phyloP scores from a whole-genome alignment of 495 filamentous ascomycete genomes.

The Penicillium crystallinum region DNA sequence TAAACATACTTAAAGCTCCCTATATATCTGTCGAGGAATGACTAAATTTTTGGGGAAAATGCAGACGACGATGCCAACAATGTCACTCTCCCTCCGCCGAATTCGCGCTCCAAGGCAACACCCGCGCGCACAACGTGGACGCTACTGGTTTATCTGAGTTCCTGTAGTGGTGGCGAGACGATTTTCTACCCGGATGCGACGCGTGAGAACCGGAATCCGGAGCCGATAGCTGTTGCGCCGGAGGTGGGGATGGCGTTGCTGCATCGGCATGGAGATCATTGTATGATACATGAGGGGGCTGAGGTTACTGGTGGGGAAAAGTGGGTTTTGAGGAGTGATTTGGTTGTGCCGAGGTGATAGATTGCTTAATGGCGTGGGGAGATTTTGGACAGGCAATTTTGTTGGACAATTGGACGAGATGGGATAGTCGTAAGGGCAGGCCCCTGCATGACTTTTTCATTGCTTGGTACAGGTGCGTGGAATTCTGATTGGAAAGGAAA shows the following conservation, averaged over 20 bases:
- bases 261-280: constrained; percentile 84
- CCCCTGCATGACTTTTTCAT: background rate
- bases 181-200: constrained; percentile 79
- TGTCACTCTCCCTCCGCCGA: constrained; percentile 49
- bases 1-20: too few relatives aligned
- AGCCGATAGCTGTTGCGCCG: constrained; percentile 60
- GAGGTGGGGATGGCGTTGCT: constrained; percentile 80
- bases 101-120: constrained; percentile 27
- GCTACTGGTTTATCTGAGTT: constrained; percentile 80
- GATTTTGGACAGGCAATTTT: background rate
- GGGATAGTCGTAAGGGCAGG: background rate
- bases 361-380: background rate
- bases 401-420: background rate
- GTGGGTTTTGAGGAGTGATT: constrained; percentile 86
- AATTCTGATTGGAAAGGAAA: background rate
- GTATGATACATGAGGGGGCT: constrained; percentile 83
- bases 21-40: too few relatives aligned
- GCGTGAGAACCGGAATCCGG: constrained; percentile 45
- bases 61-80: constrained; percentile 76
- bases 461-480: background rate
- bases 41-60: too few relatives aligned
- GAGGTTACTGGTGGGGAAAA: constrained; percentile 81
- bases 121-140: constrained; percentile 89
- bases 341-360: constrained; percentile 60
- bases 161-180: constrained; percentile 78